Base-by-base conservation (phyloP, 352 stramenopile species). In the Pythium phragmiticola region DNA sequence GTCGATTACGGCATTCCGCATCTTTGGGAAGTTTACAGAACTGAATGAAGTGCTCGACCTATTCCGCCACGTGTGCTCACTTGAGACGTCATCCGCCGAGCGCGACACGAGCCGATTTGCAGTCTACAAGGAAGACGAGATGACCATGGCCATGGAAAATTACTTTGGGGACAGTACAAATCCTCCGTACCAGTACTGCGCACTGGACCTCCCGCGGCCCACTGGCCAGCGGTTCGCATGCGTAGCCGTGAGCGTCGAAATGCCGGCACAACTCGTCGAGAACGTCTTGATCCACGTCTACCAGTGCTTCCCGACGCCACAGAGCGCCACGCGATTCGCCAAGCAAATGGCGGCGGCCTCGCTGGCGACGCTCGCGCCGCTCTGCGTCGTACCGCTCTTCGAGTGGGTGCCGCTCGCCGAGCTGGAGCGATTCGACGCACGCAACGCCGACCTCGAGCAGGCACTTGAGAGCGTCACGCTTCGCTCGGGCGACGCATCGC, bases 91-190 rank as follows among this genome's bases (percentile, higher is more conserved):
- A 5, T 60, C 74, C 0, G 9, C 30, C 1, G 56, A 69, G 2
- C 71, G 56, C 7, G 82, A 94, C 59, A 77, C 68, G 11, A 79
- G 74, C 30, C 73, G 70, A 12, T 94, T 94, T 23, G 79, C 72
- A 36, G 66, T 92, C 43, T 94, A 90, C 73, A 94, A 94, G 49
- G 84, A 94, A 49, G 81, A 88, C 50, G 84, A 92, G 37, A 88
- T 94, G 70, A 88, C 81, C 3, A 89, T 94, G 85, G 70, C 66
- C 0, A 66, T 94, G 28, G 79, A 88, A 43, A 94, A 91, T 57
- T 88, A 69, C 65, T 78, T 83, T 6, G 33, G 16, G 30, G 42
- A 48, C 0, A 55, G 16, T 30, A 39, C 45, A 23, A 42, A 19
- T 34, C 58, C 36, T 1, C 28, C 58, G 23, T 72, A 74, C 16